phyloP scores from a whole-genome alignment of 768 basidiomycete species.

The Rhodotorula paludigena region DNA sequence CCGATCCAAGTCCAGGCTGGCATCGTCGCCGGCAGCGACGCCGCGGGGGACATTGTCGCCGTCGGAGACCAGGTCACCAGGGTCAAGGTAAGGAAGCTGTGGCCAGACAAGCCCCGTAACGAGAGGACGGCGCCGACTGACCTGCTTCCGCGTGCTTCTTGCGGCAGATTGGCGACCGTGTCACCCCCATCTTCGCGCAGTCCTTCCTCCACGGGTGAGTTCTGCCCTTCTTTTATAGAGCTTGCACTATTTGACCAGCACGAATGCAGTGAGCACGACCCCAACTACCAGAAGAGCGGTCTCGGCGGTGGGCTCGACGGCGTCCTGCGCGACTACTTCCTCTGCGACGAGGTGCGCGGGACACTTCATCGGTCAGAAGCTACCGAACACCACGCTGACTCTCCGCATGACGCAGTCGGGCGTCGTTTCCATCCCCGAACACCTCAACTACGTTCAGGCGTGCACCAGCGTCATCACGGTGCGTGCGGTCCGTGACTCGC shows the following conservation, averaged over 20 bases:
- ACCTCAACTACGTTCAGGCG: slow-evolving; percentile 62
- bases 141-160: too few species aligned
- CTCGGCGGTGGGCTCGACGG: slow-evolving; percentile 35
- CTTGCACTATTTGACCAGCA: background rate
- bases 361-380: background rate
- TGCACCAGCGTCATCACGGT: slow-evolving; percentile 50
- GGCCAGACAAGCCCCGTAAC: too few species aligned
- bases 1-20: slow-evolving; percentile 22
- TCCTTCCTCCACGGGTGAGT: slow-evolving; percentile 20
- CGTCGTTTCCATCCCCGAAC: slow-evolving; percentile 56
- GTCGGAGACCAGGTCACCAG: slow-evolving; percentile 10
- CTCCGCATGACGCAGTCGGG: slow-evolving; percentile 10
- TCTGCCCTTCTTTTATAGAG: background rate
- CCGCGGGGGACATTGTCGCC: slow-evolving; percentile 30
- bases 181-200: slow-evolving; percentile 27
- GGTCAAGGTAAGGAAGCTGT: too few species aligned
- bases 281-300: slow-evolving; percentile 28
- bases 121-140: too few species aligned
- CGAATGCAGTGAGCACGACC: slow-evolving; percentile 12
- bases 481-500: slow-evolving; percentile 6
- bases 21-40: slow-evolving; percentile 26
- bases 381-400: background rate
- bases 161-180: slow-evolving; percentile 17
- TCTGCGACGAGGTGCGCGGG: slow-evolving; percentile 32
- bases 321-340: slow-evolving; percentile 22